Base-by-base conservation (phyloP, 306 rosid species). In the Sesbania bispinosa region DNA sequence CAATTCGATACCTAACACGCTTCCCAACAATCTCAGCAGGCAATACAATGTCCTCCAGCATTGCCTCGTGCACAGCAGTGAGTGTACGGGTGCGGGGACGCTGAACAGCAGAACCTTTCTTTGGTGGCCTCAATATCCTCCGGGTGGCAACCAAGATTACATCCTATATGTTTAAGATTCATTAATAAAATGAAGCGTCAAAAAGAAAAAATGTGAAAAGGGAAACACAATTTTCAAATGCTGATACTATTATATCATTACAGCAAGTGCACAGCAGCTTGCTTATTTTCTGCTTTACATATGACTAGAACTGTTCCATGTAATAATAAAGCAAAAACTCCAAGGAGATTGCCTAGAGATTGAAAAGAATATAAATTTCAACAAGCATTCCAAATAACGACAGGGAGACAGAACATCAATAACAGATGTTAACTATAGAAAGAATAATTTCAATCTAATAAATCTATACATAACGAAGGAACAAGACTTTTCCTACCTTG, bases 11-110 rank as follows among this genome's bases (percentile, higher is more conserved):
- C 79, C 96, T 81, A 73, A 11, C 63, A 10, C 97, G 90, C 82
- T 92, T 92, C 11, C 97, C 97, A 57, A 84, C 92, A 83, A 89
- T 92, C 81, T 92, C 97, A 67, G 97, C 97, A 46, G 97, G 97
- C 46, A 85, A 73, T 5, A 92, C 97, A 62, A 92, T 47, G 77
- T 92, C 97, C 78, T 92, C 97, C 14, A 92, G 76, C 81, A 89
- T 82, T 66, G 97, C 96, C 69, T 92, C 97, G 1, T 92, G 97
- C 14, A 92, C 97, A 75, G 97, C 77, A 24, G 97, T 92, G 20
- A 92, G 91, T 3, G 97, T 92, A 0, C 97, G 90, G 80, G 59
- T 85, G 30, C 96, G 97, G 4, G 97, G 97, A 24, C 97, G 89
- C 45, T 85, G 89, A 15, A 68, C 88, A 23, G 97, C 97, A 3